Evolutionary conservation across 768 basidiomycete species (phyloP).

Genomic region (Strobilomyces echinocephalus): DNA sequence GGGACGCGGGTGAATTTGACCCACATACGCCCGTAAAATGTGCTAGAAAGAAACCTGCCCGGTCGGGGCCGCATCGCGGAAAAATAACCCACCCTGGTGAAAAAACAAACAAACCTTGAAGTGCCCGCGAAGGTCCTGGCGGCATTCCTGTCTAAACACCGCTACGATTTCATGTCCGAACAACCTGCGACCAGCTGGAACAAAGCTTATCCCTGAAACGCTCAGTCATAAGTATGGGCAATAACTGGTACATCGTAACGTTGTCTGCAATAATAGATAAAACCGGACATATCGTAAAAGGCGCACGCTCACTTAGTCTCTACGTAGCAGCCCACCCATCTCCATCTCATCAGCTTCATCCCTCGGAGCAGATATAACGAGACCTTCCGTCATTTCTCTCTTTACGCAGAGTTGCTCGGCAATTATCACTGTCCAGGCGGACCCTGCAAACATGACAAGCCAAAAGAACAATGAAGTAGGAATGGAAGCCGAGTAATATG

Average conservation of each 20-base stretch:
- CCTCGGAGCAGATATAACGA: conserved; percentile 46
- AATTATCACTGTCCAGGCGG: conserved; percentile 68
- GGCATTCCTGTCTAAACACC: neutral
- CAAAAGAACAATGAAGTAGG: conserved; percentile 95
- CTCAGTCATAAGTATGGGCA: conserved; percentile 12
- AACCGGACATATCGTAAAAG: conserved; percentile 3
- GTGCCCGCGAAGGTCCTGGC: neutral
- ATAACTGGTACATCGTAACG: conserved; percentile 21
- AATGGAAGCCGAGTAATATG: conserved; percentile 62
- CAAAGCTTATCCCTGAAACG: conserved; percentile 12
- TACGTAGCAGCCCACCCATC: conserved; percentile 44
- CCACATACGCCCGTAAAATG: conserved; percentile 14
- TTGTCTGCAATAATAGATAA: conserved; percentile 13
- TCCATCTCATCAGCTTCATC: conserved; percentile 52
- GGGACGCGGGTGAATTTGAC: conserved; percentile 4
- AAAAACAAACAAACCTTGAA: conserved; percentile 17
- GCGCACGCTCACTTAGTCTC: conserved; percentile 52
- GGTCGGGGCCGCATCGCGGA: conserved; percentile 3
- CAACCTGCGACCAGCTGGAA: conserved; percentile 1
- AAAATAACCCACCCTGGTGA: neutral
- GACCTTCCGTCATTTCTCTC: conserved; percentile 84
- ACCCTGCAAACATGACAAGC: conserved; percentile 67
- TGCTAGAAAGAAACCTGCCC: neutral
- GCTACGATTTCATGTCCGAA: conserved; percentile 3
- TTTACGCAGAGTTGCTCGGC: conserved; percentile 91